Conservation (phyloP, 2,329 filamentous ascomycete genomes). For the Hymenoscyphus repandus region DNA sequence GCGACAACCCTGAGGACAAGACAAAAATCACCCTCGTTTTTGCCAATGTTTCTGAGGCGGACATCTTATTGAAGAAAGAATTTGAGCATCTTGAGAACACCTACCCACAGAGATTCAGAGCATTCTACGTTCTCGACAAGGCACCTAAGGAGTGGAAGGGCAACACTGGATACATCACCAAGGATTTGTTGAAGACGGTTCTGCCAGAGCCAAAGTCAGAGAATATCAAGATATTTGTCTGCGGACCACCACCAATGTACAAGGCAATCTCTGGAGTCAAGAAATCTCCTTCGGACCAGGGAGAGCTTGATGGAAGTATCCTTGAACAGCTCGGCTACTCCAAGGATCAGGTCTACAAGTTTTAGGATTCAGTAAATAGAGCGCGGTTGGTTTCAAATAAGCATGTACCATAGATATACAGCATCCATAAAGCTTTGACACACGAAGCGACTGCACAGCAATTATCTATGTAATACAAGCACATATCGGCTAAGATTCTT, state of each 20-base stretch:
- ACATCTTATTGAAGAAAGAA: conserved; percentile 87
- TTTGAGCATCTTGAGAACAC: conserved; percentile 85
- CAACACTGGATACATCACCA: conserved; percentile 74
- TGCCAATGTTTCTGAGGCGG: conserved; percentile 82
- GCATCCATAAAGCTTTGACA: not conserved
- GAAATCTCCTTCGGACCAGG: conserved; percentile 90
- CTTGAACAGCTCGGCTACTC: conserved; percentile 79
- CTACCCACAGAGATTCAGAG: conserved; percentile 90
- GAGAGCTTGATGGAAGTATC: conserved; percentile 69
- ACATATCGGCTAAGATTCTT: no score
- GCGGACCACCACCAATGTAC: conserved; percentile 88
- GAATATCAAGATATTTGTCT: conserved; percentile 96
- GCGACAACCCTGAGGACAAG: conserved; percentile 94
- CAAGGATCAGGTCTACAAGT: conserved; percentile 95
- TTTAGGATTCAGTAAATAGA: conserved; percentile 43
- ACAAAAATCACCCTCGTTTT: conserved; percentile 96
- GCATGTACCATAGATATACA: not conserved
- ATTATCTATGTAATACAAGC: no score
- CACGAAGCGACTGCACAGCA: no score
- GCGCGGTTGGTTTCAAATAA: not conserved
- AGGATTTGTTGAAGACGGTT: conserved; percentile 91
- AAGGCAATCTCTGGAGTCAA: conserved; percentile 87
- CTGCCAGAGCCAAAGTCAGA: conserved; percentile 86
- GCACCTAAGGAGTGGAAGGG: conserved; percentile 72
- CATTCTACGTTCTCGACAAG: conserved; percentile 90